A percentile compares a stretch with the other conserved stretches of the same genome.
These are phyloP conservation scores for Glarea lozoyensis DNA, from an alignment of 495 filamentous ascomycete species.

Conservation along the genomic window DNA sequence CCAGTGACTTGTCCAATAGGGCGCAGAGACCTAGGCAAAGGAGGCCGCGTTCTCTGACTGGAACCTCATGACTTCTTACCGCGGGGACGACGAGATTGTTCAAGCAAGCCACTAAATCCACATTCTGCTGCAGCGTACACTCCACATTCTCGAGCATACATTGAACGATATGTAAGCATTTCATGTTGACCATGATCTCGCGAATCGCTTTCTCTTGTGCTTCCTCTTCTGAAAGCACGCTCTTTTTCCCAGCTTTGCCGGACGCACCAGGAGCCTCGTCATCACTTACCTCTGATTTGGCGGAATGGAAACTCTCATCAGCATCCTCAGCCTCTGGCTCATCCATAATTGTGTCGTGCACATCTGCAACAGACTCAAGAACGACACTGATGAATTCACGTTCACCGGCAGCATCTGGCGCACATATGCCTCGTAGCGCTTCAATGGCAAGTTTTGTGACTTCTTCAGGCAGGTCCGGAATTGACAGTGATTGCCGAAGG, in stretches of 20 bases:
- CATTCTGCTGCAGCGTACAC: slow-evolving; percentile 76
- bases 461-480: slow-evolving; percentile 84
- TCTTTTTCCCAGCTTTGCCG: slow-evolving; percentile 31
- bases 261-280: slow-evolving; percentile 45
- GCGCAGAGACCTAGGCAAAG: slow-evolving; percentile 85
- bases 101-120: slow-evolving; percentile 83
- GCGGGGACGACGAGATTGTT: slow-evolving; percentile 96
- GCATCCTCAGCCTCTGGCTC: slow-evolving; percentile 44
- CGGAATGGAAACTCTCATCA: slow-evolving; percentile 87
- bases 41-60: slow-evolving; percentile 82
- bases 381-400: slow-evolving; percentile 90
- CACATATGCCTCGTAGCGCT: slow-evolving; percentile 71
- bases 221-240: slow-evolving; percentile 54
- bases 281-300: slow-evolving; percentile 70
- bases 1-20: slow-evolving; percentile 82
- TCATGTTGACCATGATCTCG: slow-evolving; percentile 95
- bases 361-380: slow-evolving; percentile 87
- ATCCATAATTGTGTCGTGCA: slow-evolving; percentile 80
- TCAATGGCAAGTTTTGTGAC: slow-evolving; percentile 82
- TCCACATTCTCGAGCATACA: slow-evolving; percentile 93
- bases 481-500: slow-evolving; percentile 72
- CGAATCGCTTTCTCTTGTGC: slow-evolving; percentile 72
- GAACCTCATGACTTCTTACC: slow-evolving; percentile 84
- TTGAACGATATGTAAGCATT: slow-evolving; percentile 93
- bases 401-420: slow-evolving; percentile 68